Evolutionary conservation across 225 moss, liverwort and hornwort species (phyloP).

Genomic region (Marchantia paleacea): DNA sequence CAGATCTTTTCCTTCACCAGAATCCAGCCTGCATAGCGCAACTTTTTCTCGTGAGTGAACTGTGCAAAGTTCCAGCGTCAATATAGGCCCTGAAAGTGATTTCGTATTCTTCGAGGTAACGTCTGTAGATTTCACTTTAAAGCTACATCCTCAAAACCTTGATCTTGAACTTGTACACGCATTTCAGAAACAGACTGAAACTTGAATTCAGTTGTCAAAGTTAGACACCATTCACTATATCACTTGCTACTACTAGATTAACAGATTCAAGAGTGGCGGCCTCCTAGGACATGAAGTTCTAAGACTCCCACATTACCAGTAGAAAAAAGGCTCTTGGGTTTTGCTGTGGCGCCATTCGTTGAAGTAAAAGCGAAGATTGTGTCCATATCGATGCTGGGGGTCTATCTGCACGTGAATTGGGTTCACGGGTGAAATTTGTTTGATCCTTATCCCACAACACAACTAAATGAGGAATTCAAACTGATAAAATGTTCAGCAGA

Average conservation of each 20-base stretch:
- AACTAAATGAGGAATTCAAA: too few relatives aligned
- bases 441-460: not conserved
- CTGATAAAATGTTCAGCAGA: too few relatives aligned
- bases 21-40: slow-evolving; percentile 65
- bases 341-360: slow-evolving; percentile 58
- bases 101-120: too few relatives aligned
- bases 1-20: slow-evolving; percentile 73
- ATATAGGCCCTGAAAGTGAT: too few relatives aligned
- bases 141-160: too few relatives aligned
- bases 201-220: too few relatives aligned
- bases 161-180: too few relatives aligned
- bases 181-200: too few relatives aligned
- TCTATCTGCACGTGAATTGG: slow-evolving; percentile 56
- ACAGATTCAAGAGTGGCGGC: not conserved
- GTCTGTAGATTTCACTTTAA: too few relatives aligned
- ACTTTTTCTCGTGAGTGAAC: not conserved
- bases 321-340: slow-evolving; percentile 79
- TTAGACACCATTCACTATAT: too few relatives aligned
- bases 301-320: slow-evolving; percentile 47
- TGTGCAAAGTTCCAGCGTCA: not conserved
- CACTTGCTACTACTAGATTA: not conserved
- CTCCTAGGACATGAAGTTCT: not conserved
- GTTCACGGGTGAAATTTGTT: not conserved
- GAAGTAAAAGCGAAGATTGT: slow-evolving; percentile 75
- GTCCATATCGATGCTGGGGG: slow-evolving; percentile 85